Conservation (phyloP, 2,329 filamentous ascomycete species). For the Teratosphaeria nubilosa region DNA sequence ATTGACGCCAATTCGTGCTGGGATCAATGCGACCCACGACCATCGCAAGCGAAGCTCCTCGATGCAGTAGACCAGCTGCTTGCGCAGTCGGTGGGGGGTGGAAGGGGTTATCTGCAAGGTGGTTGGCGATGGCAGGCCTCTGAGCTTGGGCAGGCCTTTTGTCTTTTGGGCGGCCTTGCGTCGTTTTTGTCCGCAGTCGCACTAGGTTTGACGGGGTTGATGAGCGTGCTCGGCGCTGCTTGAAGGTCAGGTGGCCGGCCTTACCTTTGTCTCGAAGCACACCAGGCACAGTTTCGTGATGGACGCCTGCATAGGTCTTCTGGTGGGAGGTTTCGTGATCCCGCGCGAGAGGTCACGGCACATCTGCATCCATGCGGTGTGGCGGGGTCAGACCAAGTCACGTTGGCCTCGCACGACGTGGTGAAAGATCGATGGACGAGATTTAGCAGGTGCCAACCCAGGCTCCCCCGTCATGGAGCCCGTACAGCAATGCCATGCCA, state of each 20-base stretch:
- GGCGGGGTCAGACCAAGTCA: background rate
- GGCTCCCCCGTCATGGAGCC: background rate
- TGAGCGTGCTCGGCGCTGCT: background rate
- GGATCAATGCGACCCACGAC: background rate
- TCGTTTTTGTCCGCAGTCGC: background rate
- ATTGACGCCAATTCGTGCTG: background rate
- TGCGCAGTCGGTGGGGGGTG: background rate
- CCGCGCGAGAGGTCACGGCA: background rate
- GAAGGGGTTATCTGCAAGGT: background rate
- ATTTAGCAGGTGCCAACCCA: background rate
- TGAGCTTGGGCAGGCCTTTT: background rate
- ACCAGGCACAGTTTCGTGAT: background rate
- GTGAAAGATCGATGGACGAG: no score
- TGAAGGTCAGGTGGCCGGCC: background rate
- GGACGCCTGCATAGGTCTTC: background rate
- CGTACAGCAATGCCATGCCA: background rate
- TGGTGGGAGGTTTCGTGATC: background rate
- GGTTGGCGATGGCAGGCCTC: background rate
- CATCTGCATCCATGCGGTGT: background rate
- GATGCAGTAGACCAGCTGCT: background rate
- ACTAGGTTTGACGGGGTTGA: background rate
- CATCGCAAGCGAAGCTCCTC: background rate
- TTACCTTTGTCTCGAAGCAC: background rate
- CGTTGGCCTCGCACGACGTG: background rate
- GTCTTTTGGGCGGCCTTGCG: background rate